phyloP scores from a whole-genome alignment of 331 rosid species.

The Quercus lobata region DNA sequence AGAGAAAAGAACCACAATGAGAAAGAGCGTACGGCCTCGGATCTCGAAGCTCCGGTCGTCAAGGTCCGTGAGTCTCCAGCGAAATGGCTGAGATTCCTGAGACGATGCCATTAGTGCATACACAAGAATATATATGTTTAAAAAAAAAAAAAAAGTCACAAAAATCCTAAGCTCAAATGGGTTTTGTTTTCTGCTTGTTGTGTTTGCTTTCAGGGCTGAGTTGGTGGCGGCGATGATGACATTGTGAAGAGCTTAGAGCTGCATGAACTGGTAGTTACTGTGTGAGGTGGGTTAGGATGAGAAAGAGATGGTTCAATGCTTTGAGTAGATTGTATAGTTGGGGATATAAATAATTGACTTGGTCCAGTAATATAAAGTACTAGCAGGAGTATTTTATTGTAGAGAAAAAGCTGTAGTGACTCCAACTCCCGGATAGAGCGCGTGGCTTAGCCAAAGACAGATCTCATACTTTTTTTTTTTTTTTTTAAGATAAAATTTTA shows the following conservation, averaged over 20 bases:
- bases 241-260: background rate
- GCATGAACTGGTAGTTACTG: background rate
- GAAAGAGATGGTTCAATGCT: background rate
- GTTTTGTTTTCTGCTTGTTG: no score
- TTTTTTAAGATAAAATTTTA: no score
- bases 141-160: no score
- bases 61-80: slow-evolving; percentile 56
- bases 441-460: no score
- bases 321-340: background rate
- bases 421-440: no score
- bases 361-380: no score
- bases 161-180: no score
- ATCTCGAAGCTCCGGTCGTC: slow-evolving; percentile 56
- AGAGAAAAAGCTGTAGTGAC: no score
- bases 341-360: background rate
- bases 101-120: background rate
- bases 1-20: slow-evolving; percentile 51
- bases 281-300: background rate
- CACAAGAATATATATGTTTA: no score
- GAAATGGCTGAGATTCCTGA: background rate
- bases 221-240: background rate
- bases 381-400: no score
- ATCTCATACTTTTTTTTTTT: no score
- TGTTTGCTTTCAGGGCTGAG: background rate
- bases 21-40: slow-evolving; percentile 65